phyloP scores from a whole-genome alignment of 768 basidiomycete species.

The Tricholomella constricta region DNA sequence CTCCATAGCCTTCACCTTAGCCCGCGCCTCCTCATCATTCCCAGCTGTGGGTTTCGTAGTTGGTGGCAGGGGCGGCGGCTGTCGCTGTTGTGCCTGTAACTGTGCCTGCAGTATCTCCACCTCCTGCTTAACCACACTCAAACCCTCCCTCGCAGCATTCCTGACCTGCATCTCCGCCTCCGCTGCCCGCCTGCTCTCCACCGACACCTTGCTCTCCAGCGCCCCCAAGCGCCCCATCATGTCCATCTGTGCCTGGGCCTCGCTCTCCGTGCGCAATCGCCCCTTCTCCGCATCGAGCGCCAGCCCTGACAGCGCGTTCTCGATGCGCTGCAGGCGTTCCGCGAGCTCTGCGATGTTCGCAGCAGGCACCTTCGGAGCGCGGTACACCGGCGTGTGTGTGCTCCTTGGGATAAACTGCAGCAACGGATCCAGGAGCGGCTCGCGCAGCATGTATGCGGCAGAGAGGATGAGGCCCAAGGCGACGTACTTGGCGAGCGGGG shows the following conservation, averaged over 20 bases:
- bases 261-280: slow-evolving; percentile 53
- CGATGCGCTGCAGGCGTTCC: slow-evolving; percentile 61
- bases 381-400: slow-evolving; percentile 36
- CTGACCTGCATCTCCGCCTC: slow-evolving; percentile 57
- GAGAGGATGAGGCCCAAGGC: slow-evolving; percentile 45
- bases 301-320: slow-evolving; percentile 61
- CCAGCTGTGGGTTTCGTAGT: slow-evolving; percentile 10
- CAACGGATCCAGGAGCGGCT: slow-evolving; percentile 35
- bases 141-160: slow-evolving; percentile 42
- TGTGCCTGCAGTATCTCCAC: slow-evolving; percentile 54
- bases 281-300: slow-evolving; percentile 55
- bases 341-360: slow-evolving; percentile 69
- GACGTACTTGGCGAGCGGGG: slow-evolving; percentile 41
- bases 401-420: slow-evolving; percentile 24
- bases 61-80: slow-evolving; percentile 13
- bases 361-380: slow-evolving; percentile 58
- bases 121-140: slow-evolving; percentile 56
- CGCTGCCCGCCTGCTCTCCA: slow-evolving; percentile 39
- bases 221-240: slow-evolving; percentile 53
- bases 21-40: slow-evolving; percentile 59
- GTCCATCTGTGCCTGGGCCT: slow-evolving; percentile 51
- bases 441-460: slow-evolving; percentile 46
- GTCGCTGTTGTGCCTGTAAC: slow-evolving; percentile 28
- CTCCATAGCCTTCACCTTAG: slow-evolving; percentile 57
- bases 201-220: slow-evolving; percentile 53